Conservation (phyloP, 805 yeast genomes). For the Candida anglica region DNA sequence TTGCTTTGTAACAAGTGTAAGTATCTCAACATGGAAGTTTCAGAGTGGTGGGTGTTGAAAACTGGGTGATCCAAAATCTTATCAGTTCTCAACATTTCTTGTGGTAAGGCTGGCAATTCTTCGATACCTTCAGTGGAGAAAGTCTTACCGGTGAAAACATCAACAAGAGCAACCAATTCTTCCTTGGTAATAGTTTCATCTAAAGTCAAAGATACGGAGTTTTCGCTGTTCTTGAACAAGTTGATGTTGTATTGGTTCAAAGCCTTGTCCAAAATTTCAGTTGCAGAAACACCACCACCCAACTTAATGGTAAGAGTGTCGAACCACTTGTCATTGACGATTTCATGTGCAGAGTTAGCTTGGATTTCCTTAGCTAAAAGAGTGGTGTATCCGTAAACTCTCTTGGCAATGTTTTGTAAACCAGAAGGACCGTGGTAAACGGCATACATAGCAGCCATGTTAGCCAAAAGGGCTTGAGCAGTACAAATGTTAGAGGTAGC, state of each 20-base stretch:
- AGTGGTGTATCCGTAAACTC: slow-evolving; percentile 72
- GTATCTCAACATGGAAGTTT: slow-evolving; percentile 92
- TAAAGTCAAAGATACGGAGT: slow-evolving; percentile 70
- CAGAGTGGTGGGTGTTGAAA: slow-evolving; percentile 85
- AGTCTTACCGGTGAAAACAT: slow-evolving; percentile 52
- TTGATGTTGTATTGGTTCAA: slow-evolving; percentile 65
- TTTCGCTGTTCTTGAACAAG: slow-evolving; percentile 61
- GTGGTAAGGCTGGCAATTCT: slow-evolving; percentile 49
- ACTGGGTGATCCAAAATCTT: slow-evolving; percentile 65
- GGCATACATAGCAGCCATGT: slow-evolving; percentile 92
- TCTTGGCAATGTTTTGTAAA: slow-evolving; percentile 66
- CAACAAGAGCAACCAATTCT: slow-evolving; percentile 57
- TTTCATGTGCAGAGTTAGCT: slow-evolving; percentile 31
- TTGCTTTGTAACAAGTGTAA: slow-evolving; percentile 76
- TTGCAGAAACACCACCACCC: slow-evolving; percentile 45
- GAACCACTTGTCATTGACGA: slow-evolving; percentile 67
- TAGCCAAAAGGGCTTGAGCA: slow-evolving; percentile 94
- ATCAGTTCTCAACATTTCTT: slow-evolving; percentile 51
- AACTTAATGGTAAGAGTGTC: slow-evolving; percentile 78
- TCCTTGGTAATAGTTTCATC: slow-evolving; percentile 77
- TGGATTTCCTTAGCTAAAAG: slow-evolving; percentile 60
- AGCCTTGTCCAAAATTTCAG: slow-evolving; percentile 54
- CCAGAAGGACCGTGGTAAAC: slow-evolving; percentile 96
- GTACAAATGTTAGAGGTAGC: slow-evolving; percentile 98
- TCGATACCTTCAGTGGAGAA: slow-evolving; percentile 13